phyloP scores from a whole-genome alignment of 352 stramenopile species.

The Thalassiosira hispida region DNA sequence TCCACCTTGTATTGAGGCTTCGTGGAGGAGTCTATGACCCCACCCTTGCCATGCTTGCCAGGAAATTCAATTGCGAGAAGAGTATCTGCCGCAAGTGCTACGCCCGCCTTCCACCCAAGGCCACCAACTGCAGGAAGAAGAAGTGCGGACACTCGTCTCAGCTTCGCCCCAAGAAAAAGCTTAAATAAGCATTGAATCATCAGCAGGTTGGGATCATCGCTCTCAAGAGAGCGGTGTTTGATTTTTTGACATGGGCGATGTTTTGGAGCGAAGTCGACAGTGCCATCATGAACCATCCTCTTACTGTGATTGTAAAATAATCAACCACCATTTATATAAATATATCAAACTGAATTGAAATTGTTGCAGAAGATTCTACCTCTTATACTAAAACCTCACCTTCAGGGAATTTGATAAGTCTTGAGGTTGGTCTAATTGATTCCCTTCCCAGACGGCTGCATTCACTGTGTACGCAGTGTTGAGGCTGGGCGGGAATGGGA shows the following conservation, averaged over 20 bases:
- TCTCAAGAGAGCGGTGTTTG: neutral
- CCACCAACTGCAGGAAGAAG: constrained; percentile 99
- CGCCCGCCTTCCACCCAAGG: constrained; percentile 97
- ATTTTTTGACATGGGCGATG: neutral
- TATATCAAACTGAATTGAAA: too few species aligned
- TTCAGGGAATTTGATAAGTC: too few species aligned
- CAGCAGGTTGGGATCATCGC: neutral
- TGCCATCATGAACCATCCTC: neutral
- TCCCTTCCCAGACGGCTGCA: too few species aligned
- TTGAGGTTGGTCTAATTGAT: too few species aligned
- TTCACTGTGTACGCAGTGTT: too few species aligned
- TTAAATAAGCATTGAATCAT: constrained; percentile 92
- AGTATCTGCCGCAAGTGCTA: constrained; percentile 99
- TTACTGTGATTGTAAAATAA: constrained; percentile 31
- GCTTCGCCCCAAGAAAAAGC: constrained; percentile 99
- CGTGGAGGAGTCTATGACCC: constrained; percentile 92
- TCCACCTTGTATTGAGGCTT: constrained; percentile 95
- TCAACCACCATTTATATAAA: constrained; percentile 14
- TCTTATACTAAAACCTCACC: too few species aligned
- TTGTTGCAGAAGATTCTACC: too few species aligned
- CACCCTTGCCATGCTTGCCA: constrained; percentile 96
- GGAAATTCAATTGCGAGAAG: constrained; percentile 99
- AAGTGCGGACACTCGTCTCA: constrained; percentile 99
- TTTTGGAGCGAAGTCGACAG: neutral
- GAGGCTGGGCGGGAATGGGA: too few species aligned